Evolutionary conservation across 176 grass and related monocot species (phyloP).

Genomic region (Coix lacrymajobi): DNA sequence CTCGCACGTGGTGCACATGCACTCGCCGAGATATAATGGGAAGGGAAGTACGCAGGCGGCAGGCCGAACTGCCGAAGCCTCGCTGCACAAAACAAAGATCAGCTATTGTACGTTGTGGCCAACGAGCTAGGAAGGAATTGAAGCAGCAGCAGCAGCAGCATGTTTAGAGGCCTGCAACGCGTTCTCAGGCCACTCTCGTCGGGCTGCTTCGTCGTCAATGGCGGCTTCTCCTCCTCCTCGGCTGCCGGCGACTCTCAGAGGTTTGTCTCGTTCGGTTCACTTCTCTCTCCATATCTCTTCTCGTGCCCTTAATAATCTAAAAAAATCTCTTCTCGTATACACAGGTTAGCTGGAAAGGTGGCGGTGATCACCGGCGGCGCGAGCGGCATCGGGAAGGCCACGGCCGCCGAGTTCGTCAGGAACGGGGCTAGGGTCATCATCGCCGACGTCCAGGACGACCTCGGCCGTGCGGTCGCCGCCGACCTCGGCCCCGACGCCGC

Average conservation of each 20-base stretch:
- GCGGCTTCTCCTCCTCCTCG: not conserved
- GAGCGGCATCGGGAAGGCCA: conserved; percentile 52
- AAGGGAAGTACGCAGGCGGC: too few species aligned
- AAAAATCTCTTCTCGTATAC: not conserved
- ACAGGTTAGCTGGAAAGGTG: conserved; percentile 51
- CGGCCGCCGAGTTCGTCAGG: conserved; percentile 48
- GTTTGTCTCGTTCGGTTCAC: not conserved
- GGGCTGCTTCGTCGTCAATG: not conserved
- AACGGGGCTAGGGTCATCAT: conserved; percentile 60
- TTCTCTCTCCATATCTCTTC: not conserved
- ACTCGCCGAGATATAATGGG: too few species aligned
- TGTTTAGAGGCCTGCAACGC: not conserved
- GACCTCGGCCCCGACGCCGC: conserved; percentile 40
- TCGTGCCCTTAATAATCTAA: not conserved
- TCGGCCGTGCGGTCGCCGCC: conserved; percentile 19
- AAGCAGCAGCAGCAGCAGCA: not conserved
- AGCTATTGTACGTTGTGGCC: too few species aligned
- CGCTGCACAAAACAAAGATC: too few species aligned
- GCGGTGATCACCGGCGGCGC: conserved; percentile 67
- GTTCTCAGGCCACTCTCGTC: not conserved
- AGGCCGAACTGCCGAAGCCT: too few species aligned
- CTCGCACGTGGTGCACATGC: too few species aligned
- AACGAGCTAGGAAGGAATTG: not conserved
- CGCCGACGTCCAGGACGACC: conserved; percentile 54
- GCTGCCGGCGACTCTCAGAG: not conserved